phyloP scores from a whole-genome alignment of 768 basidiomycete genomes.

The Mycena galericulata region DNA sequence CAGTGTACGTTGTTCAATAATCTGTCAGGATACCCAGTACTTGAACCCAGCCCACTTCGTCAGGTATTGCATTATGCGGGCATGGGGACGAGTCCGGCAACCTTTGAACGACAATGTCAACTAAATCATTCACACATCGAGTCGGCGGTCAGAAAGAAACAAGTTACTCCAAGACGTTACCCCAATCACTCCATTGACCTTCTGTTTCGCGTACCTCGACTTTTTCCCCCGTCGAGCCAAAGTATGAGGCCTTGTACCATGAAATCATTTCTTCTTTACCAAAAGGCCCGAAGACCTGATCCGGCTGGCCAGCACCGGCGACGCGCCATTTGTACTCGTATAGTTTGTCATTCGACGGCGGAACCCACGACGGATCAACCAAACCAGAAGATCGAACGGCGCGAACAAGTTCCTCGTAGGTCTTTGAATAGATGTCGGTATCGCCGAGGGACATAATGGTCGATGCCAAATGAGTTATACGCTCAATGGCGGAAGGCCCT shows the following conservation, averaged over 20 bases:
- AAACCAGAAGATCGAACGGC: conserved; percentile 77
- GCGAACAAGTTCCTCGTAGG: conserved; percentile 88
- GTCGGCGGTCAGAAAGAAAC: not conserved
- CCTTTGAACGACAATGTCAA: not conserved
- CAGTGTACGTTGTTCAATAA: conserved; percentile 20
- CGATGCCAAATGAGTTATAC: conserved; percentile 89
- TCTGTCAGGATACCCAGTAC: too few species aligned
- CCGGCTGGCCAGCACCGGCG: conserved; percentile 58
- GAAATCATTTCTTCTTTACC: conserved; percentile 80
- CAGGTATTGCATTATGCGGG: not conserved
- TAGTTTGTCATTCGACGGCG: conserved; percentile 79
- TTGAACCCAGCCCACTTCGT: not conserved
- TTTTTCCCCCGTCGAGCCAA: conserved; percentile 82
- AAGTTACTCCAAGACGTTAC: conserved; percentile 65
- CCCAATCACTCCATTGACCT: conserved; percentile 82
- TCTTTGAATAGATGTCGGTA: conserved; percentile 86
- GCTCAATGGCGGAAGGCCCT: conserved; percentile 71
- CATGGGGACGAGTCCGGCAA: too few species aligned
- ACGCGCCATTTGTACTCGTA: conserved; percentile 89
- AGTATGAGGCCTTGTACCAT: conserved; percentile 87
- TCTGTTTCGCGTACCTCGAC: conserved; percentile 77
- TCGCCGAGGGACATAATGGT: conserved; percentile 89
- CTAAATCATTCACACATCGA: not conserved
- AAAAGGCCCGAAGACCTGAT: conserved; percentile 83
- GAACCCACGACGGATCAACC: conserved; percentile 77